Evolutionary conservation across 2,329 filamentous ascomycete genomes (phyloP).

Genomic region (Neoscytalidium dimidiatum): DNA sequence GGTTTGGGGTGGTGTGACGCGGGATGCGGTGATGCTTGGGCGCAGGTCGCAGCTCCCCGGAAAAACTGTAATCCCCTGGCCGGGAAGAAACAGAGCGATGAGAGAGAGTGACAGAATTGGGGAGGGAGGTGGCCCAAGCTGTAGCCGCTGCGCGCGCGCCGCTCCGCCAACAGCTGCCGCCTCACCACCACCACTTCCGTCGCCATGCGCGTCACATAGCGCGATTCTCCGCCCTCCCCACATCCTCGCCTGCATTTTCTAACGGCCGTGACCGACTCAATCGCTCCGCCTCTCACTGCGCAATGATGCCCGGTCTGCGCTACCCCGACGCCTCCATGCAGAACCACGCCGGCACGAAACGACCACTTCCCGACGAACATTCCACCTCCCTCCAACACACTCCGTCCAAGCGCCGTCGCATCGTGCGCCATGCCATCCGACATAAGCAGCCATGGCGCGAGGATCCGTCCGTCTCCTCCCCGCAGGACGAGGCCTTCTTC

Average conservation of each 20-base stretch:
- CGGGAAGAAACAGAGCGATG: background rate
- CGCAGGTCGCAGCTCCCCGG: slow-evolving; percentile 7
- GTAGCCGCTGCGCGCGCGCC: background rate
- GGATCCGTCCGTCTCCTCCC: slow-evolving; percentile 38
- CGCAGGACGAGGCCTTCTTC: slow-evolving; percentile 53
- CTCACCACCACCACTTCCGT: background rate
- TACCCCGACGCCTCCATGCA: slow-evolving; percentile 12
- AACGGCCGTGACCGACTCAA: background rate
- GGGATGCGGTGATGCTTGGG: background rate
- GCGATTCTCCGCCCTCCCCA: background rate
- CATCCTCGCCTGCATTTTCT: background rate
- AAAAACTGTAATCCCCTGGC: background rate
- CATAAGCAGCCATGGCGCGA: slow-evolving; percentile 36
- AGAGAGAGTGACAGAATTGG: background rate
- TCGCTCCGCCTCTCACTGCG: background rate
- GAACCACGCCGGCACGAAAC: slow-evolving; percentile 33
- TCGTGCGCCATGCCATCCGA: slow-evolving; percentile 32
- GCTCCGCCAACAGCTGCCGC: background rate
- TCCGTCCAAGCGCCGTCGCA: slow-evolving; percentile 37
- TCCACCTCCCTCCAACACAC: slow-evolving; percentile 19
- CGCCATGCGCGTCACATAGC: slow-evolving; percentile 3
- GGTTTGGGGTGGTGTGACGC: slow-evolving; percentile 11
- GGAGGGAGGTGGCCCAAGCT: background rate
- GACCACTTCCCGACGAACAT: slow-evolving; percentile 23
- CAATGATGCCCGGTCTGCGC: slow-evolving; percentile 20